Evolutionary conservation across 2,329 filamentous ascomycete genomes (phyloP), one percentile per base, ranked within the genome.

Genomic region (Paracoccidioides brasiliensis): DNA sequence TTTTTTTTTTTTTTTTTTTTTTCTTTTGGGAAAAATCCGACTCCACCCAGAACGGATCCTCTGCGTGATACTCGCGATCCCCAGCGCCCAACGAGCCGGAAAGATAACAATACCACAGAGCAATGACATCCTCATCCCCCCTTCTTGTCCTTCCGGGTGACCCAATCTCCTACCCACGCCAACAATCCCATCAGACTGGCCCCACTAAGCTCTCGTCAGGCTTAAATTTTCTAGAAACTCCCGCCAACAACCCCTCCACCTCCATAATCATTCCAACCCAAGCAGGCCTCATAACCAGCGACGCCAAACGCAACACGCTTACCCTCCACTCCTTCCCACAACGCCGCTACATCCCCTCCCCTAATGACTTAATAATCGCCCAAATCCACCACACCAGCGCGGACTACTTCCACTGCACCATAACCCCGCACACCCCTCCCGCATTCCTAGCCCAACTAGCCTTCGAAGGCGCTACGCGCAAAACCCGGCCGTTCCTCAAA

Each of bases 381-480:
- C 90, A 88, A 61, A 78, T 97, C 63, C 82, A 87, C 65, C 86
- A 85, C 69, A 84, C 83, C 55, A 80, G 83, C 52, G 76, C 78
- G 56, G 93, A 97, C 63, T 80, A 81, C 67, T 96, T 88, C 77
- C 84, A 86, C 70, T 90, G 90, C 69, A 78, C 79, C 62, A 78
- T 97, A 54, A 85, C 88, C 33, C 78, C 79, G 7, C 74, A 82
- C 64, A 80, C 78, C 5, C 72, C 78, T 0, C 71, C 73, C 58
- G 89, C 87, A 0, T 76, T 87, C 15, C 82, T 97, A 0, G 89
- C 88, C 0, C 87, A 95, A 62, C 79, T 97, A 22, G 82, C 90
- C n/a, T 98, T 98, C 69, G 91, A 97, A 71, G 83, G 84, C 60
- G 93, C 90, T 15, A 89, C 86, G 46, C 93, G 90, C 71, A 97